Base-by-base conservation (phyloP, 2,329 filamentous ascomycete species). In the Colletotrichum sp. region DNA sequence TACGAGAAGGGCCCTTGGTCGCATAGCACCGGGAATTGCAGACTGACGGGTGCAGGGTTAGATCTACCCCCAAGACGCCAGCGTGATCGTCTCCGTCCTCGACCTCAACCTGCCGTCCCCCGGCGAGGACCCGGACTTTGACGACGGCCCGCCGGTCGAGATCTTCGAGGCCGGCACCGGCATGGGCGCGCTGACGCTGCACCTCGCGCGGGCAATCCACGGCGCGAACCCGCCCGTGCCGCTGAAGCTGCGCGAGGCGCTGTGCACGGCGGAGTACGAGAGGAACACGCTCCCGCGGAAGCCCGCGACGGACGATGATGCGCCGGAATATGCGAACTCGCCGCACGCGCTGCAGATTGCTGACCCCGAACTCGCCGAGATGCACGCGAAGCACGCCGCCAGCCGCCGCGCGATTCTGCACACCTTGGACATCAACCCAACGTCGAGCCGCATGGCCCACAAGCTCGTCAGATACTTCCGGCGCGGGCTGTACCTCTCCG, bases 111-210 rank as follows among this genome's bases (percentile, higher is more conserved):
- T 92, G 34, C 81, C 86, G 4, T 83, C 85, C 80, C 79, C 85
- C 34, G 78, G 80, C 49, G 81, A 85, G 76, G 82, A 83, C 24
- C 75, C 80, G 13, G 79, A 80, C 16, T 82, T 84, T 7, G 82
- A 85, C 15, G 79, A 84, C 16, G 78, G 80, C 7, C 83, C 87
- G 10, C 90, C 89, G 1, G 83, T 96, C 15, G 94, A 96, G 81
- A 94, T 97, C 60, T 92, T 97, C 69, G 95, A 97, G 84, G 95
- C 95, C 63, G 95, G 95, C 18, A 97, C 95, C 5, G 95, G 95
- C n/a, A 94, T 96, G 87, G 95, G 95, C 74, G 93, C 93, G 39
- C 85, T 97, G 74, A 96, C 95, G 1, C 84, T 97, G 6, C 91
- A 96, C 81, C 88, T 97, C 26, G 92, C 94, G 34, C 90, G 94